Conservation (phyloP, 2,329 filamentous ascomycete species). For the Sordariomycetes sp. region DNA sequence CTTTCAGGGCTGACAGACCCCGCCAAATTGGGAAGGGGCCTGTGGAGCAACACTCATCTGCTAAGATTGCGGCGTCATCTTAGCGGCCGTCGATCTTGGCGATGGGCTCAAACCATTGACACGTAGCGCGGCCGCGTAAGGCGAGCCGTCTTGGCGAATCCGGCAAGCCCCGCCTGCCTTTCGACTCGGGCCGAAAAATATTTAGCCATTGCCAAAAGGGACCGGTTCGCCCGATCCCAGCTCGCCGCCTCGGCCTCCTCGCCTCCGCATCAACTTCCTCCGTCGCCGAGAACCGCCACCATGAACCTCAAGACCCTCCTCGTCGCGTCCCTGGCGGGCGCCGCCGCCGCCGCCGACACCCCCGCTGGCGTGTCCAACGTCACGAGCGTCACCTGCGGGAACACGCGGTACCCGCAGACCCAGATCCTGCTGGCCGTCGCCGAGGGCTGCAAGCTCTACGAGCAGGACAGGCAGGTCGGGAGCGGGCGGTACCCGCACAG, state of each 20-base stretch:
- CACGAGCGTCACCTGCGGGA: slow-evolving; percentile 5
- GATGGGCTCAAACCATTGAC: too few relatives aligned
- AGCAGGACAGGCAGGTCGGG: slow-evolving; percentile 3
- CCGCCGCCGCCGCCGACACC: slow-evolving; percentile 7
- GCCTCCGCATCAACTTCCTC: too few relatives aligned
- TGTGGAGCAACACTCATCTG: background rate
- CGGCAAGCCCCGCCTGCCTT: too few relatives aligned
- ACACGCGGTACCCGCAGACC: slow-evolving; percentile 4
- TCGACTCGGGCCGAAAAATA: too few relatives aligned
- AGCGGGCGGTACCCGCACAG: slow-evolving; percentile 9
- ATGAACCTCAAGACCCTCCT: slow-evolving; percentile 4
- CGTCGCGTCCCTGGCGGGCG: background rate
- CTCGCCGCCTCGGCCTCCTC: too few relatives aligned
- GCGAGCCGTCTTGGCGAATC: too few relatives aligned
- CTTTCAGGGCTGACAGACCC: background rate
- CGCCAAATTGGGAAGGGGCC: background rate
- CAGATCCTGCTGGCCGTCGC: slow-evolving; percentile 7
- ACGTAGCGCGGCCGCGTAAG: too few relatives aligned
- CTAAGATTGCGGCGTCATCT: background rate
- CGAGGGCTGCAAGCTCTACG: slow-evolving; percentile 8
- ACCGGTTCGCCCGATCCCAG: too few relatives aligned
- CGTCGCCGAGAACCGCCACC: background rate
- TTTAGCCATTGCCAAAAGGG: background rate
- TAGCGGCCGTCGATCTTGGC: too few relatives aligned
- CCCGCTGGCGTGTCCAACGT: background rate